These are phyloP conservation scores for Rhynchosporium graminicola DNA, from an alignment of 2,329 filamentous ascomycete species.

Conservation along the genomic window DNA sequence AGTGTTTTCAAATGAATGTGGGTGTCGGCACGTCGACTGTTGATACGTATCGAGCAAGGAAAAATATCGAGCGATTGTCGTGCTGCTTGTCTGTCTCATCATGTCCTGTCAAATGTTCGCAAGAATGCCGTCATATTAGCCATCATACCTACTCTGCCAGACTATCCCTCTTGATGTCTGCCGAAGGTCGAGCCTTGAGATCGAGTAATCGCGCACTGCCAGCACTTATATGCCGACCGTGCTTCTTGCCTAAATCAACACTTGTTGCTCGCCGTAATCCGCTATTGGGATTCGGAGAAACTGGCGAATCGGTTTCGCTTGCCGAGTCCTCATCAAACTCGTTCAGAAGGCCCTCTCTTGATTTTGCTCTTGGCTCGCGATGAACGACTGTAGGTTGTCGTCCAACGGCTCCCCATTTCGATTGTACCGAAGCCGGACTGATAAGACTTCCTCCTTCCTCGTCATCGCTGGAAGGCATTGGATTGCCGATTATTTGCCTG, in stretches of 20 bases:
- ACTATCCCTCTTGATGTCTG: slow-evolving; percentile 44
- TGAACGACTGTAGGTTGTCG: slow-evolving; percentile 66
- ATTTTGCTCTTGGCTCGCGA: slow-evolving; percentile 56
- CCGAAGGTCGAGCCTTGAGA: slow-evolving; percentile 57
- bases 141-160: slow-evolving; percentile 19
- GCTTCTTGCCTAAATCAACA: slow-evolving; percentile 61
- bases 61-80: slow-evolving; percentile 38
- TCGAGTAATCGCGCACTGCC: slow-evolving; percentile 76
- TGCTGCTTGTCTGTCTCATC: slow-evolving; percentile 34
- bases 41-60: slow-evolving; percentile 30
- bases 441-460: slow-evolving; percentile 50
- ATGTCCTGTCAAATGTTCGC: slow-evolving; percentile 8
- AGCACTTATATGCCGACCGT: slow-evolving; percentile 72
- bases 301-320: slow-evolving; percentile 26
- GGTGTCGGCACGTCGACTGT: slow-evolving; percentile 32
- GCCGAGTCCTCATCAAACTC: slow-evolving; percentile 34
- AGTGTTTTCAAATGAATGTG: slow-evolving; percentile 39
- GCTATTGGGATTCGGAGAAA: slow-evolving; percentile 12
- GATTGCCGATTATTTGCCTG: slow-evolving; percentile 49
- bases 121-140: slow-evolving; percentile 3
- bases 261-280: slow-evolving; percentile 66
- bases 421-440: slow-evolving; percentile 34
- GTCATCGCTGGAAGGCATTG: slow-evolving; percentile 59
- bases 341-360: slow-evolving; percentile 55
- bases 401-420: slow-evolving; percentile 40